Evolutionary conservation across 2,329 filamentous ascomycete genomes (phyloP), one percentile per base, ranked within the genome.

Genomic region (Pseudogymnoascus sp.): DNA sequence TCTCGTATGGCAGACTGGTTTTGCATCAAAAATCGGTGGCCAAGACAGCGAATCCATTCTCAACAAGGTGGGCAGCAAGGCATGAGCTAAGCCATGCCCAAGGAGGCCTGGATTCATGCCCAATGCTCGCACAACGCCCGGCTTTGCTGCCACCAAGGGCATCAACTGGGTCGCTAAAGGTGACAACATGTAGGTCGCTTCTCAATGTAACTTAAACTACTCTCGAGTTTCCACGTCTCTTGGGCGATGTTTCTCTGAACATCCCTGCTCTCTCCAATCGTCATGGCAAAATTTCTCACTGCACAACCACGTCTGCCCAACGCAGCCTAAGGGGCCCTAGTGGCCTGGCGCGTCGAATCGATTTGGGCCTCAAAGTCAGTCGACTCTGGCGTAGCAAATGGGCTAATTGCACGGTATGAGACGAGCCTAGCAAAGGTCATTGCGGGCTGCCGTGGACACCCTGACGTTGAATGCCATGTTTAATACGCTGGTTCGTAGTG

Each of bases 291-390:
- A 56, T 36, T 36, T 14, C 28, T 36, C 28, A 21, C 28, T 56
- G 50, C 50, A 56, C 50, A 18, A 56, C 50, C 50, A 56, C 50
- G n/a, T 56, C 50, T 56, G 50, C 50, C 50, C 50, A 56, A 56
- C 50, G 50, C 28, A 56, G 50, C 50, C 50, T 56, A 56, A 56
- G 28, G 28, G 50, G n/a, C 50, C 28, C 50, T 56, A 56, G 50
- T 21, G 50, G 50, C 50, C 50, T 36, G 28, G 50, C 28, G 28
- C 11, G 16, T 10, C 28, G 50, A 56, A 56, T 56, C 4, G 50
- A 56, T 56, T 56, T 16, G 50, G 50, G 50, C 50, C 50, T 56
- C 50, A 56, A 53, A 56, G 50, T 36, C 28, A 56, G 28, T 56
- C 50, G 50, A 53, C 10, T 56, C 50, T 56, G 50, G 50, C 3